These are phyloP conservation scores for Corylus americana DNA, from an alignment of 306 rosid species.

Conservation along the genomic window DNA sequence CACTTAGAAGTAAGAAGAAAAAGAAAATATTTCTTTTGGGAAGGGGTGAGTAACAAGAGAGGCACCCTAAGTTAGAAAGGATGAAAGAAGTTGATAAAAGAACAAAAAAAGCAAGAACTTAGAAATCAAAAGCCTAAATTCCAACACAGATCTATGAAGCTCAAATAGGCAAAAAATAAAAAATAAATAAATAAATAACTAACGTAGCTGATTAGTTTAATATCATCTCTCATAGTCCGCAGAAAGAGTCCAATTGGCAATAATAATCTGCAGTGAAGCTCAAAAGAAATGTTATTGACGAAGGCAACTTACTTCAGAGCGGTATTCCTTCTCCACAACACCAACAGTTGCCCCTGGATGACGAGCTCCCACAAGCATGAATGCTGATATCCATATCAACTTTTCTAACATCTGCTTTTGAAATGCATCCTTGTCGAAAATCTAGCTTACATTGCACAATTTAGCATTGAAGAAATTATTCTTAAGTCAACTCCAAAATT, in stretches of 20 bases:
- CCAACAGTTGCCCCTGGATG: conserved; percentile 84
- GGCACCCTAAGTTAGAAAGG: too few species aligned
- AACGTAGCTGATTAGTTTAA: background rate
- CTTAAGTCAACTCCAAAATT: background rate
- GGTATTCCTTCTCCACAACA: conserved; percentile 72
- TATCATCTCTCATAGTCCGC: background rate
- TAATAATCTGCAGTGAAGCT: background rate
- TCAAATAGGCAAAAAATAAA: background rate
- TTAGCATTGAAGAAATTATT: conserved; percentile 16
- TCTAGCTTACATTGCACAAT: conserved; percentile 43
- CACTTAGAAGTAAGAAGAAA: too few species aligned
- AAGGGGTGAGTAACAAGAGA: too few species aligned
- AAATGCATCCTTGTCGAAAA: conserved; percentile 79
- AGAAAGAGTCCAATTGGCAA: background rate
- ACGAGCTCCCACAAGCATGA: conserved; percentile 97
- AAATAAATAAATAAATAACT: background rate
- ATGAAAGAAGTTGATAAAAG: too few species aligned
- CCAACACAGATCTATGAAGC: background rate
- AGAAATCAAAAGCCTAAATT: background rate
- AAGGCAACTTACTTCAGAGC: conserved; percentile 61
- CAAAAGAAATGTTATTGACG: conserved; percentile 4
- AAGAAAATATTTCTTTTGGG: too few species aligned
- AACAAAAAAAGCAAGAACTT: background rate
- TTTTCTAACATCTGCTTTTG: conserved; percentile 95
- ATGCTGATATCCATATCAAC: conserved; percentile 90